Conservation (phyloP, 371 early-diverging fungal species). For the Zychaea mexicana region DNA sequence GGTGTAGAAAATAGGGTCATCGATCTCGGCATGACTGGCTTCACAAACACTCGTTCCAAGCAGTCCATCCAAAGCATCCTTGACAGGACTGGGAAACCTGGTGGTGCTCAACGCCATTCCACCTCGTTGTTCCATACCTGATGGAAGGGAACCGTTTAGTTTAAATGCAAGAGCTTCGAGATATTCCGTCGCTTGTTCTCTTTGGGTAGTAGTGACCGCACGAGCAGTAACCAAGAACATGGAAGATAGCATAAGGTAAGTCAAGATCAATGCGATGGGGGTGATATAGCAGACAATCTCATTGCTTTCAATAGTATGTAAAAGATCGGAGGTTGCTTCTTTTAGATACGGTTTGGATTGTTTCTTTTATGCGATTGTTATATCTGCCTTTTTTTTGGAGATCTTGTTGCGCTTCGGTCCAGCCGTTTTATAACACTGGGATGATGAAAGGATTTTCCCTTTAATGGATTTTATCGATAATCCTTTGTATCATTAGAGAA, state of each 20-base stretch:
- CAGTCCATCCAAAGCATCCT: neutral
- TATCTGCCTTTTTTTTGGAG: too few relatives aligned
- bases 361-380: too few relatives aligned
- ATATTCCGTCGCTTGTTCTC: neutral
- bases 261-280: neutral
- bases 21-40: slow-evolving; percentile 2
- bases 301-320: neutral
- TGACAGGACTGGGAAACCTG: neutral
- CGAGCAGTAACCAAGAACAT: neutral
- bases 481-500: too few relatives aligned
- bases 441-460: too few relatives aligned
- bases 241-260: neutral
- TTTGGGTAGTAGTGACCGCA: neutral
- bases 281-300: neutral
- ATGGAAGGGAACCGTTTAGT: slow-evolving; percentile 12
- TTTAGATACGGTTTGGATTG: too few relatives aligned
- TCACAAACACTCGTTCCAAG: neutral
- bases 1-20: slow-evolving; percentile 2
- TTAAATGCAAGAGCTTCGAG: slow-evolving; percentile 12
- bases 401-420: too few relatives aligned
- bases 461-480: too few relatives aligned
- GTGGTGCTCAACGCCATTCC: slow-evolving; percentile 16
- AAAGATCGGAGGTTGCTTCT: neutral
- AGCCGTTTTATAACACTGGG: too few relatives aligned
- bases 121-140: slow-evolving; percentile 9